These are phyloP conservation scores for Papilionanthe hybrid DNA, from an alignment of 116 monocot species.

Conservation along the genomic window DNA sequence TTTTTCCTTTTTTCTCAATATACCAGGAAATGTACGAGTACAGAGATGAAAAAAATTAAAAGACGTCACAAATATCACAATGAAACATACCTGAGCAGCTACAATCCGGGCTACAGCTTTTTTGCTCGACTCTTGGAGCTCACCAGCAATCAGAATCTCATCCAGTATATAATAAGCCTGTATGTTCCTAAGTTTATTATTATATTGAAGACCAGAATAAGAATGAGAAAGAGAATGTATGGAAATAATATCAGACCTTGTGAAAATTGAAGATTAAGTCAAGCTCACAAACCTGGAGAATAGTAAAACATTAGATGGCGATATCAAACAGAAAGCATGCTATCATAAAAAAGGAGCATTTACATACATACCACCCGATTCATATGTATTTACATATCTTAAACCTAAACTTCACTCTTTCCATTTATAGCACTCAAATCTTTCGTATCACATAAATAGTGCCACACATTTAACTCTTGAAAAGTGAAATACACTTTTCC, in stretches of 20 bases:
- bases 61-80: neutral
- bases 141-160: constrained; percentile 69
- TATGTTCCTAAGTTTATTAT: constrained; percentile 1
- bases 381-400: no score
- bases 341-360: neutral
- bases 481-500: no score
- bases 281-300: constrained; percentile 76
- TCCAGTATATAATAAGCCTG: constrained; percentile 81
- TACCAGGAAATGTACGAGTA: neutral
- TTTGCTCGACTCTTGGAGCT: constrained; percentile 82
- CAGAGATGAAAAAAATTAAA: neutral
- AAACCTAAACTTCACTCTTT: no score
- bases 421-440: no score
- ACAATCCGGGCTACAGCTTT: constrained; percentile 61
- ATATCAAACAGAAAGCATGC: neutral
- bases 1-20: no score
- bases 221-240: neutral
- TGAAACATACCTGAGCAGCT: constrained; percentile 53
- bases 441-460: no score
- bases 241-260: constrained; percentile 44
- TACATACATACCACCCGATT: no score
- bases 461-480: no score
- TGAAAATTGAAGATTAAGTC: constrained; percentile 95
- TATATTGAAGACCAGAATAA: neutral
- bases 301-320: constrained; percentile 9